Percentiles rank a stretch among this genome's conserved stretches.
phyloP scores from a whole-genome alignment of 768 basidiomycete genomes.

The Mycena galopus region DNA sequence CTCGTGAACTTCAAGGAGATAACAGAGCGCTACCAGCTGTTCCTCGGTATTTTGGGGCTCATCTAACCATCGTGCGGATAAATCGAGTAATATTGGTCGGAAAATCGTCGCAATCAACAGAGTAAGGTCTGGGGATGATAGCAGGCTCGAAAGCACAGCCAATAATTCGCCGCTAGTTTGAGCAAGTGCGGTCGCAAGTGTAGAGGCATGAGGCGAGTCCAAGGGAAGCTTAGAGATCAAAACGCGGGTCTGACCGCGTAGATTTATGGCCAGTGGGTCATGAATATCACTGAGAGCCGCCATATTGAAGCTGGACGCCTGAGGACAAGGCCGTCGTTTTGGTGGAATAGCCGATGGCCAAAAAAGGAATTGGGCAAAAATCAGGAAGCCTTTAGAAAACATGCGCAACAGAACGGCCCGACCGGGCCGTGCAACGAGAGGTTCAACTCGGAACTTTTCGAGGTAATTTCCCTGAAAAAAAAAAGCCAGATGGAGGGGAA shows the following conservation, averaged over 20 bases:
- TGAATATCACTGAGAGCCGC: constrained; percentile 48
- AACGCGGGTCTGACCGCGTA: constrained; percentile 63
- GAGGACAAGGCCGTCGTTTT: neutral
- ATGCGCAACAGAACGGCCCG: neutral
- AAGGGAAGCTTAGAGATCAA: constrained; percentile 61
- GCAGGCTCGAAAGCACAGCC: constrained; percentile 67
- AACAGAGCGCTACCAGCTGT: constrained; percentile 69
- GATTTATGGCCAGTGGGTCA: constrained; percentile 73
- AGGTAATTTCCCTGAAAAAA: too few species aligned
- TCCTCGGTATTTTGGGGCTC: constrained; percentile 60
- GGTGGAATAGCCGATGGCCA: neutral
- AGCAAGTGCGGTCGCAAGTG: constrained; percentile 56
- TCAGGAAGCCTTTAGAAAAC: neutral
- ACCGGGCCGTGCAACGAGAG: too few species aligned
- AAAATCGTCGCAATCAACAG: constrained; percentile 72
- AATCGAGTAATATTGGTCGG: constrained; percentile 82
- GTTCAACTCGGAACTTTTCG: too few species aligned
- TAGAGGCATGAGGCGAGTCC: constrained; percentile 52
- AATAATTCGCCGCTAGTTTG: constrained; percentile 57
- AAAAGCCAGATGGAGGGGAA: too few species aligned
- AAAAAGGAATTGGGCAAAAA: neutral
- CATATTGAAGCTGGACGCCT: constrained; percentile 20
- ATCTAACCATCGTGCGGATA: constrained; percentile 88
- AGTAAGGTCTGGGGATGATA: constrained; percentile 75
- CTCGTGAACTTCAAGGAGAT: constrained; percentile 75